Evolutionary conservation across 1,284 basidiomycete species (phyloP), one percentile per base, ranked within the genome.

Genomic region (Clitocybe nebularis): DNA sequence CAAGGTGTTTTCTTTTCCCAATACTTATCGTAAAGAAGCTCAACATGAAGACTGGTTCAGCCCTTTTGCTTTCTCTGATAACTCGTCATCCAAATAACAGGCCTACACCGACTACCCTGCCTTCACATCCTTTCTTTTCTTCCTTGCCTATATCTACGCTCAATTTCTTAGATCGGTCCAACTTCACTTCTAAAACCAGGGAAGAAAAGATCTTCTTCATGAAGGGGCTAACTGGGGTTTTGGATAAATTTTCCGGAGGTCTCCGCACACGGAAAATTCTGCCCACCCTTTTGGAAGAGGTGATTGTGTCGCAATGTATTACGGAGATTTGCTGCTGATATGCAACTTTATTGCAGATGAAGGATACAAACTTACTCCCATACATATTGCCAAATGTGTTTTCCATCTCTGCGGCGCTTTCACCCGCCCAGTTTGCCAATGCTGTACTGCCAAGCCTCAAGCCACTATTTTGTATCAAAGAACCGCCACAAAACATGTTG

Each of bases 371-470:
- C 53, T 75, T 97, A 1, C 67, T 99, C 37, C 95, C 96, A 1
- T 96, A 96, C 62, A 89, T 99, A 47, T 71, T 99, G n/a, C 95
- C 95, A 1, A 97, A 97, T 62, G 88, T 98, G n/a, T 96, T 98
- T 58, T 77, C 80, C 44, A 99, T 99, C 47, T 82, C 90, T 7
- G 81, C 79, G 49, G 76, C 82, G 20, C 71, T 98, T 33, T 80
- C 83, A 13, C 75, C 91, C 24, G 62, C 75, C 10, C 92, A 95
- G 57, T 99, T 99, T 57, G 84, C 85, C 0, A 71, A 70, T 1
- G 76, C 82, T 38, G 89, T 94, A 4, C 69, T 99, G 7, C 92
- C 92, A 1, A 89, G 85, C 56, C 72, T 99, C 25, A 93, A 89
- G 57, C 94, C 94, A 0, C 64, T 99, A 9, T 99, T 99, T 54